A percentile compares a stretch with the other conserved stretches of the same genome.
phyloP scores from a whole-genome alignment of 2,329 filamentous ascomycete species.

The Penicillium sp. region DNA sequence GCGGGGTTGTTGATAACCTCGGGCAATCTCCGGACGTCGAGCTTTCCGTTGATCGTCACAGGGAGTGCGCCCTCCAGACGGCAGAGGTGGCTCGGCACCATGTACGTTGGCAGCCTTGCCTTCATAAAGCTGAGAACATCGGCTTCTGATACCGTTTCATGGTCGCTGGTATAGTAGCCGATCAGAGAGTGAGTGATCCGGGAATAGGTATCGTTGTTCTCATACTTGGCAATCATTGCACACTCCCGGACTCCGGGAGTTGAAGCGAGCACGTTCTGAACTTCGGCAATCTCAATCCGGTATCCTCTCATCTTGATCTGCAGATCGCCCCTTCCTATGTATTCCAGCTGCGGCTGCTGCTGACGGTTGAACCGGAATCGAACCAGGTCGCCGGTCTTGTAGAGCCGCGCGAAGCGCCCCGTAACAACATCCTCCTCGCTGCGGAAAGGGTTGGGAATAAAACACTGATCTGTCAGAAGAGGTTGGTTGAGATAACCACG shows the following conservation, averaged over 20 bases:
- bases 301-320: background rate
- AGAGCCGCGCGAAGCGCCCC: background rate
- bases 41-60: background rate
- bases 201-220: background rate
- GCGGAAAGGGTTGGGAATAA: background rate
- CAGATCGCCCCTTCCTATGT: background rate
- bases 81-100: background rate
- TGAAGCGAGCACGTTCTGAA: background rate
- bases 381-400: background rate
- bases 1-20: background rate
- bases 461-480: background rate
- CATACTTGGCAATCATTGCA: background rate
- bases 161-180: background rate
- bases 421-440: background rate
- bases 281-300: background rate
- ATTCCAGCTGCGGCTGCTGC: background rate
- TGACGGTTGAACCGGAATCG: background rate
- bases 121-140: background rate
- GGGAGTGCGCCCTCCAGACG: background rate
- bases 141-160: background rate
- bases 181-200: background rate
- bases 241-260: background rate
- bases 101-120: background rate
- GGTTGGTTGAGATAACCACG: background rate
- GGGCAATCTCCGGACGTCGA: background rate